Evolutionary conservation across 1,284 basidiomycete genomes (phyloP), one percentile per base, ranked within the genome.

Genomic region (Trichosporon sp.): DNA sequence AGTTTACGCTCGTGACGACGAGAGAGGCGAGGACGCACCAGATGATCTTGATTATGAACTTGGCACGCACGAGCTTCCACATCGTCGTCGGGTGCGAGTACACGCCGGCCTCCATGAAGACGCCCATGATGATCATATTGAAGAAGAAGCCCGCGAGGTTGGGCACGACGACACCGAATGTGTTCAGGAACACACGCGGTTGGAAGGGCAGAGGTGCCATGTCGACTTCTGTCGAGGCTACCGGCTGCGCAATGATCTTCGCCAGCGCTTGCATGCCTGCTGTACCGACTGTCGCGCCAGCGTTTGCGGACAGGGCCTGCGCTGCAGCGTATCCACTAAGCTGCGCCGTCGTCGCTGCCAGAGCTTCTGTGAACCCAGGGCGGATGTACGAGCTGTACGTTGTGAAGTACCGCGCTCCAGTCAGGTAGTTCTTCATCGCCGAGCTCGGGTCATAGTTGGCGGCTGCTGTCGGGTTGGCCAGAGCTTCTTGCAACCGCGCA

Each of bases 1-100:
- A 54, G 13, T 61, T 65, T 63, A 9, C 49, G 6, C 58, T 46
- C 9, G 64, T 52, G 5, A 64, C 33, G 44, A 54, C 61, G 10
- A 73, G 60, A 1, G 65, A 37, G 13, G 59, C 59, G 14, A 69
- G 14, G 56, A 73, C 40, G 1, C 69, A 69, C 70, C 69, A 71
- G 5, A 65, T 19, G 11, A 62, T 8, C 13, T 61, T 65, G 52
- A 71, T 56, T 4, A 52, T 49, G 36, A 67, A 56, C 25, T 69
- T 67, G 11, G 32, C 31, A 19, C 52, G 61, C 10, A 32, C 52
- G 6, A 27, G 56, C 1, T 2, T 4, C 19, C 64, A 32, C 10
- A 63, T 59, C 19, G 65, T 65, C 36, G 49, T 56, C 16, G 60
- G 63, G 33, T 34, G 27, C 23, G 57, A 29, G 59, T 71, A 70